Base-by-base conservation (phyloP, 805 yeast genomes). In the Metschnikowia drakensbergensis region DNA sequence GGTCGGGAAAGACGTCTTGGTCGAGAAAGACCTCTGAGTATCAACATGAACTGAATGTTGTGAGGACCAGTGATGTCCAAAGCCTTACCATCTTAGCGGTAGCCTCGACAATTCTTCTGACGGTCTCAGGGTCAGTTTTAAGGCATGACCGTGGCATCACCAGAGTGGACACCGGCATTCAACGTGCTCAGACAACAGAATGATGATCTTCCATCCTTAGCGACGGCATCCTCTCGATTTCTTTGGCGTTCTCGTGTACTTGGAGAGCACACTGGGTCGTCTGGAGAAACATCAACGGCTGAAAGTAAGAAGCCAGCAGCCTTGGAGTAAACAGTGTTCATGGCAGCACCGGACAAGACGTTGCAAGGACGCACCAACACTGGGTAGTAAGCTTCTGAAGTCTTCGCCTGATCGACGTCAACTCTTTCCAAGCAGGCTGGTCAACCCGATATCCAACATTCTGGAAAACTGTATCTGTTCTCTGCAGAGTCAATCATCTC, bases 121-220 rank as follows among this genome's bases (percentile, higher is more conserved):
- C 96, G 40, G 96, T 89, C 72, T 88, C 96, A 51, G 89, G 88
- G 57, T 86, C 92, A 79, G 65, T 88, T 95, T 74, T 92, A 97
- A 45, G 97, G 97, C 67, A 92, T 87, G 63, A 94, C 74, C 42
- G 98, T 94, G 53, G 99, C 99, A 71, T 92, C 99, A 78, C 99
- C 99, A 45, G 98, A 92, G 72, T 92, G 99, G 38, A 92, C 97
- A 81, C 99, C 99, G 27, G 99, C 99, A 65, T 92, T 92, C 99
- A 57, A 94, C 97, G 68, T 92, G 99, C 72, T 94, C 98, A 48
- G 97, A 89, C 51, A 92, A 96, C 65, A 90, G 98, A 90, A 92
- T 88, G 59, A 94, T 80, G 72, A 92, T 77, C 69, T 90, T 70
- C 99, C 99, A 63, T 92, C 88, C 67, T 81, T 81, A 37, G 99